phyloP scores from a whole-genome alignment of 2,329 filamentous ascomycete species.

The Fonsecaea erecta region DNA sequence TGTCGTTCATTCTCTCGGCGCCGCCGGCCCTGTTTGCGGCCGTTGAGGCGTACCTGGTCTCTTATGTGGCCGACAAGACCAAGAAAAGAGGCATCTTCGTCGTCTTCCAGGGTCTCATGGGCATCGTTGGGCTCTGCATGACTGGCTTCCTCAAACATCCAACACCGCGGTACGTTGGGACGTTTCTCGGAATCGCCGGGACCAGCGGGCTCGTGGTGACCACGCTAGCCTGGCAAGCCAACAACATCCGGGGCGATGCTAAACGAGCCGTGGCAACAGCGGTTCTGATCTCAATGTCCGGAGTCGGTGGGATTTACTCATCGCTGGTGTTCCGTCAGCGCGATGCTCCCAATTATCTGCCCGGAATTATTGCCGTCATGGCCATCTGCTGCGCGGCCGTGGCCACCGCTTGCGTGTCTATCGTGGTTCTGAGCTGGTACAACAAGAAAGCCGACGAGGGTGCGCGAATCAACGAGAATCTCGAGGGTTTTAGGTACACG shows the following conservation, averaged over 20 bases:
- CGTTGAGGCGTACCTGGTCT: slow-evolving; percentile 4
- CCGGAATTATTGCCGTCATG: slow-evolving; percentile 4
- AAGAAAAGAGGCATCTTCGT: slow-evolving; percentile 17
- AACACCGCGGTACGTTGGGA: neutral
- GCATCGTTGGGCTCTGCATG: slow-evolving; percentile 65
- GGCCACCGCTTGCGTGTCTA: too few relatives aligned
- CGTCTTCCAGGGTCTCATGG: slow-evolving; percentile 1
- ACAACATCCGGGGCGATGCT: slow-evolving; percentile 3
- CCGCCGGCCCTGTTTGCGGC: slow-evolving; percentile 38
- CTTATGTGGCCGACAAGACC: slow-evolving; percentile 14
- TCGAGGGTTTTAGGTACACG: too few relatives aligned
- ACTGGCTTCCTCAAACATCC: slow-evolving; percentile 62
- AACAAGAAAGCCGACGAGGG: too few relatives aligned
- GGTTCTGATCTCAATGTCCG: neutral
- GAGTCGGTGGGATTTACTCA: slow-evolving; percentile 2
- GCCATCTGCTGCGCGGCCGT: too few relatives aligned
- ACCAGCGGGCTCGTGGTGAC: neutral
- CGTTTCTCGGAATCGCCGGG: neutral
- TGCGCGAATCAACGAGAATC: too few relatives aligned
- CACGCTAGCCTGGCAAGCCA: slow-evolving; percentile 1
- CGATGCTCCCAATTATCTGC: slow-evolving; percentile 8
- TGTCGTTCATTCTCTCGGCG: slow-evolving; percentile 43
- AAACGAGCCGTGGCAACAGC: neutral
- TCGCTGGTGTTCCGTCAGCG: slow-evolving; percentile 4
- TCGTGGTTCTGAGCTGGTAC: too few relatives aligned